These are phyloP conservation scores for Claviceps purpurea DNA, from an alignment of 2,329 filamentous ascomycete genomes.

Conservation along the genomic window DNA sequence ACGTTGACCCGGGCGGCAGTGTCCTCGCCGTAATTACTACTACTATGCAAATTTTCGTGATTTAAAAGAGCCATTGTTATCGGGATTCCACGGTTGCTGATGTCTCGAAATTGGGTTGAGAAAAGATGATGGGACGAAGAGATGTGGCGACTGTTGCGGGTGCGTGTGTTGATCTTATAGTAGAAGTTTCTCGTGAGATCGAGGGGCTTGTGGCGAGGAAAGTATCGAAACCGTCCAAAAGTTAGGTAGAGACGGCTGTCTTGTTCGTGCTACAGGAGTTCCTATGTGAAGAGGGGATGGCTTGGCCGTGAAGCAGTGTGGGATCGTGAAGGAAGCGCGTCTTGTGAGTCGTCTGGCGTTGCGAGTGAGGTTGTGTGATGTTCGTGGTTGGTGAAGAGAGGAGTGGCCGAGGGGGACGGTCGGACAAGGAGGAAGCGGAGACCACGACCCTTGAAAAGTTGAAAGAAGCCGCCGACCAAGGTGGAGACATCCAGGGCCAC, in stretches of 20 bases:
- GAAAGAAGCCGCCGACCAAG: not conserved
- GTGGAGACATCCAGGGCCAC: not conserved
- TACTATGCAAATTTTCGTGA: conserved; percentile 52
- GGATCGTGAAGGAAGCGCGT: not conserved
- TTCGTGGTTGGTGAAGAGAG: not conserved
- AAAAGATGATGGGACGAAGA: conserved; percentile 5
- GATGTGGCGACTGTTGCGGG: not conserved
- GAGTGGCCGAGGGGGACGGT: not conserved
- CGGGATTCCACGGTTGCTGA: conserved; percentile 13
- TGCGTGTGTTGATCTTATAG: not conserved
- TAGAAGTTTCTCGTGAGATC: not conserved
- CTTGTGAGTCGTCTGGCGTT: not conserved
- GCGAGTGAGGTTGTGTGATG: not conserved
- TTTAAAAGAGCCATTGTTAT: conserved; percentile 54
- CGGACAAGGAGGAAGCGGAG: not conserved
- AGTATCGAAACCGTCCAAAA: not conserved
- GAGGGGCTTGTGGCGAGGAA: not conserved
- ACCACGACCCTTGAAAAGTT: not conserved
- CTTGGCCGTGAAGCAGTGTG: not conserved
- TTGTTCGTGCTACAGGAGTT: not conserved
- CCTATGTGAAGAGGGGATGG: not conserved
- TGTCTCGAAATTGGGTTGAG: conserved; percentile 7
- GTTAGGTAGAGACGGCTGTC: not conserved
- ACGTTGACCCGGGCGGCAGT: conserved; percentile 55
- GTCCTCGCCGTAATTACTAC: conserved; percentile 66